Percentiles rank a stretch among this genome's conserved stretches.
phyloP scores from a whole-genome alignment of 2,329 filamentous ascomycete species.

The Tolypocladium album region DNA sequence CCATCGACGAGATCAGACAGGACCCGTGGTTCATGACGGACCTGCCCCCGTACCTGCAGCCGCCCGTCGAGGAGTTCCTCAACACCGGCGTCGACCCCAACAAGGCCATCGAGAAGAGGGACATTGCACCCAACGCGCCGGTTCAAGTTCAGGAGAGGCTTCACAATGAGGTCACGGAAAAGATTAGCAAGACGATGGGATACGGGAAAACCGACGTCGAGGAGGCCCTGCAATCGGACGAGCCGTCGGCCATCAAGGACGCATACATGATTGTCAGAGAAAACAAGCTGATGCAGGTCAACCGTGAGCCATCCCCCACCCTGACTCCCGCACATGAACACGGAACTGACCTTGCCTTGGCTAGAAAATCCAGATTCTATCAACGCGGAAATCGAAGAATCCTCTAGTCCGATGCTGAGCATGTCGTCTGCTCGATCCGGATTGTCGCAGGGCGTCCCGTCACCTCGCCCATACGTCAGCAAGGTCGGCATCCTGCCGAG shows the following conservation, averaged over 20 bases:
- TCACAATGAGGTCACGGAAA: conserved; percentile 84
- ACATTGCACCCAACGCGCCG: conserved; percentile 70
- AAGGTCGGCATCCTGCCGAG: conserved; percentile 89
- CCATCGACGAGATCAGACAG: conserved; percentile 83
- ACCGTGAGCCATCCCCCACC: conserved; percentile 52
- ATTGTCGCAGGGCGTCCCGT: conserved; percentile 35
- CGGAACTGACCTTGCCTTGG: conserved; percentile 10
- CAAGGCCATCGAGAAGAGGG: conserved; percentile 75
- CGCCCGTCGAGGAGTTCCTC: conserved; percentile 81
- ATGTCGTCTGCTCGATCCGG: conserved; percentile 44
- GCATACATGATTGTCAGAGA: conserved; percentile 96
- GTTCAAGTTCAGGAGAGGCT: conserved; percentile 77
- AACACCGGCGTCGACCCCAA: conserved; percentile 91
- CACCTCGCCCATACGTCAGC: conserved; percentile 53
- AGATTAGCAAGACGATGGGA: conserved; percentile 96
- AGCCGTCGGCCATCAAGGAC: conserved; percentile 97
- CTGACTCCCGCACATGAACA: neutral
- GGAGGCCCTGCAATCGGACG: conserved; percentile 80
- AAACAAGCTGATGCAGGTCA: conserved; percentile 93
- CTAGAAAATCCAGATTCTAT: conserved; percentile 23
- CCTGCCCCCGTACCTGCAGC: conserved; percentile 75
- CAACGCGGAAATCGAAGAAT: conserved; percentile 24
- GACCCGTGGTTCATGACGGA: conserved; percentile 92
- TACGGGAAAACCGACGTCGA: conserved; percentile 93
- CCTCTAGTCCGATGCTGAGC: conserved; percentile 39